Evolutionary conservation across 2,329 filamentous ascomycete species (phyloP), one percentile per base, ranked within the genome.

Genomic region (Aspergillus uvarum): DNA sequence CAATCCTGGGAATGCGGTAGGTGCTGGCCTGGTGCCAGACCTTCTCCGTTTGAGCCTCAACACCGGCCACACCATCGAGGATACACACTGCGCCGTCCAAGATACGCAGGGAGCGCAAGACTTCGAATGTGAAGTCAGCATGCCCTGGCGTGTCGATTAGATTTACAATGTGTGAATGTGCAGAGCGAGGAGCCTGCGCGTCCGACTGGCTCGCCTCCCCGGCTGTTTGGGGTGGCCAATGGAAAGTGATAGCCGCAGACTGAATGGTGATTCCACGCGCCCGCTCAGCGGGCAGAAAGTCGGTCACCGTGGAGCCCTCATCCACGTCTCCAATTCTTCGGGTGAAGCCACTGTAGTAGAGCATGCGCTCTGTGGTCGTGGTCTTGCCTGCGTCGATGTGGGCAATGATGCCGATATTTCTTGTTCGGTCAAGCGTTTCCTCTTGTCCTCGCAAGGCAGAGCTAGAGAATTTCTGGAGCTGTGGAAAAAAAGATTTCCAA

Each of bases 331-430:
- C 95, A 71, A 97, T 87, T 75, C 93, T 84, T 65, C 91, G 84
- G 10, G 93, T 96, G 63, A 93, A 88, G 52, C 95, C 94, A 74
- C 92, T 96, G 72, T 97, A 96, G 73, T 92, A 98, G 71, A 99
- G 89, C 94, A 98, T 98, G 60, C 95, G 92, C 86, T 99, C 95
- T 3, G 95, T 98, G 0, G 95, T 99, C 0, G 95, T 98, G 1
- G 95, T 99, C 82, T 99, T 99, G 8, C 95, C 95, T 59, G 95
- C 95, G 87, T 98, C 95, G 65, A 99, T 96, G 76, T 99, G 95
- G 61, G 95, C 95, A 75, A 99, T 97, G 67, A 99, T 98, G 63
- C 95, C 95, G 73, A 99, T 97, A 73, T 99, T 99, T 68, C 94
- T 85, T 54, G 93, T 95, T 68, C 85, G 85, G 44, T 85, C 81